Conservation (phyloP, 441 rosid species). For the Adansonia grandidieri region DNA sequence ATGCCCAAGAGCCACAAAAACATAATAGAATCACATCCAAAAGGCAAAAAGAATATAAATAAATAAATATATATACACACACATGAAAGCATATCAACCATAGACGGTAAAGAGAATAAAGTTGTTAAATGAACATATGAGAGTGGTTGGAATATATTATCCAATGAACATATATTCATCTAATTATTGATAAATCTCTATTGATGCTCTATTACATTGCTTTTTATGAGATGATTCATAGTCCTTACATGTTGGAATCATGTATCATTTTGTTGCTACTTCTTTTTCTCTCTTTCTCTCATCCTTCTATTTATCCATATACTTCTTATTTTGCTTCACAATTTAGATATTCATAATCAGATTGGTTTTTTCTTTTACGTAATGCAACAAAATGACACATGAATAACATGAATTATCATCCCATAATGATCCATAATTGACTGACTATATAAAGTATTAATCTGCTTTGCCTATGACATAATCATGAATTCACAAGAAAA, state of each 20-base stretch:
- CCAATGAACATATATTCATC: neutral
- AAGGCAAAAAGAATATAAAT: neutral
- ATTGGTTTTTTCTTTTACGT: neutral
- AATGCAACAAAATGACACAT: neutral
- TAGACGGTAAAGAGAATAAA: neutral
- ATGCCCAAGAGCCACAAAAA: constrained; percentile 21
- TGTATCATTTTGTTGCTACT: neutral
- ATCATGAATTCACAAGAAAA: neutral
- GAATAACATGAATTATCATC: neutral
- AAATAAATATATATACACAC: neutral
- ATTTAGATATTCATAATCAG: neutral
- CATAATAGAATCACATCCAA: neutral
- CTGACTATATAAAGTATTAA: neutral
- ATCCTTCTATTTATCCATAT: neutral
- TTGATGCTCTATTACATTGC: neutral
- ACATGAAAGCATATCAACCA: neutral
- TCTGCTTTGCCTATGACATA: neutral
- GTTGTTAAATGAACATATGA: neutral
- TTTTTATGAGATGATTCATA: neutral
- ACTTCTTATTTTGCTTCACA: neutral
- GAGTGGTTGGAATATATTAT: neutral
- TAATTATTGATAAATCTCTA: neutral
- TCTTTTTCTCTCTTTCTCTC: neutral
- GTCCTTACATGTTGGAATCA: neutral
- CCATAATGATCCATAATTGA: neutral